phyloP scores from a whole-genome alignment of 2,329 filamentous ascomycete genomes.

The Ophiostoma novo-ulmi region DNA sequence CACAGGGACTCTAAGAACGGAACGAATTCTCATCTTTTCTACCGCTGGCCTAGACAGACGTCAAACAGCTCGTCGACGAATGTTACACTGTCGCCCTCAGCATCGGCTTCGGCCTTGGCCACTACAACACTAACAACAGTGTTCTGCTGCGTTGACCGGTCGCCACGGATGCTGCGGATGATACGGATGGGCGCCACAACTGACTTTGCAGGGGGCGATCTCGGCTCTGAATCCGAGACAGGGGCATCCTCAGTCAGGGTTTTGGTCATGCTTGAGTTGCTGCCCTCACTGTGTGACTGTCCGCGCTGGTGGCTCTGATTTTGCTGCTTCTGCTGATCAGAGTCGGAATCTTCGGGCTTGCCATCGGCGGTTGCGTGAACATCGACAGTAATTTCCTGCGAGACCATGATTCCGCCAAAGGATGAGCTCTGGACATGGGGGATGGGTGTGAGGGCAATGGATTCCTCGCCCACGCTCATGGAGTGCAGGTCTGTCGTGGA shows the following conservation, averaged over 20 bases:
- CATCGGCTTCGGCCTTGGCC: slow-evolving; percentile 17
- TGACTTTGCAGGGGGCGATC: slow-evolving; percentile 1
- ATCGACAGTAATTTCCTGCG: slow-evolving; percentile 23
- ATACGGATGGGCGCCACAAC: slow-evolving; percentile 17
- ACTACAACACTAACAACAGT: slow-evolving; percentile 19
- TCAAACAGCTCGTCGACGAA: slow-evolving; percentile 24
- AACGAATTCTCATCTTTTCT: neutral
- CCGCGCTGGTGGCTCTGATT: neutral
- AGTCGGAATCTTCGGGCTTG: neutral
- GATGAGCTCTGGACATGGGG: neutral
- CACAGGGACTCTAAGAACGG: neutral
- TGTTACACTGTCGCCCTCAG: slow-evolving; percentile 16
- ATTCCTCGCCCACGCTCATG: neutral
- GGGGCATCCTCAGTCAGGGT: neutral
- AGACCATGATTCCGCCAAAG: slow-evolving; percentile 26
- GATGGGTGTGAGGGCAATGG: neutral
- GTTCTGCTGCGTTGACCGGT: slow-evolving; percentile 17
- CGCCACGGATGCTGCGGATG: slow-evolving; percentile 18
- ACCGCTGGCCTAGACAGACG: slow-evolving; percentile 20
- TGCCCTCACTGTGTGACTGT: neutral
- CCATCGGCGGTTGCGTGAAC: slow-evolving; percentile 19
- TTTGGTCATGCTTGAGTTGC: neutral
- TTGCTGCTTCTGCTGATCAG: neutral
- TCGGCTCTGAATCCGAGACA: neutral
- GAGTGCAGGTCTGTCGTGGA: slow-evolving; percentile 11